A percentile compares a stretch with the other conserved stretches of the same genome.
phyloP scores from a whole-genome alignment of 2,329 filamentous ascomycete species.

The Pyricularia grisea region DNA sequence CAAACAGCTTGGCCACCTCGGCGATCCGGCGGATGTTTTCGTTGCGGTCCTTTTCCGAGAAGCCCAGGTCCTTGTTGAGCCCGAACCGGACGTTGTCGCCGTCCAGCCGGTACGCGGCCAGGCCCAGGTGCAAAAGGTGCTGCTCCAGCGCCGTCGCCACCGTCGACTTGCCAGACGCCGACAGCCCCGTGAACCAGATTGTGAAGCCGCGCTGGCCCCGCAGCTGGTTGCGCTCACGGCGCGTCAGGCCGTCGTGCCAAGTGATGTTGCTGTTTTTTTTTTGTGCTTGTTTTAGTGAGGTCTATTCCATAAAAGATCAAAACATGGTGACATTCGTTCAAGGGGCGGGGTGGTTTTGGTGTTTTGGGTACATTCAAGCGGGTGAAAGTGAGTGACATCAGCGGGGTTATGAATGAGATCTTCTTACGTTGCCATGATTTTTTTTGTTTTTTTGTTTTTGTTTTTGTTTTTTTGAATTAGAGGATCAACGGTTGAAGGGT shows the following conservation, averaged over 20 bases:
- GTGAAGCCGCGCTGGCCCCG: conserved; percentile 86
- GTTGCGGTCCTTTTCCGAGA: conserved; percentile 84
- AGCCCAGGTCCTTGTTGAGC: conserved; percentile 94
- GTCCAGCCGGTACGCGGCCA: conserved; percentile 86
- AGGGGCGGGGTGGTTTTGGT: background rate
- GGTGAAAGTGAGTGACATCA: background rate
- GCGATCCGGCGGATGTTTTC: conserved; percentile 97
- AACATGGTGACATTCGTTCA: background rate
- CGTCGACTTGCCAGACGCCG: conserved; percentile 93
- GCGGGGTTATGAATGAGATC: background rate
- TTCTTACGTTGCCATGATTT: conserved; percentile 4
- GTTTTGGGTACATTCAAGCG: background rate
- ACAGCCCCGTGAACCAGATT: conserved; percentile 96
- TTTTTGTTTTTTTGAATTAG: background rate
- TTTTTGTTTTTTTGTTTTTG: no score
- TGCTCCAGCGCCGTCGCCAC: conserved; percentile 95
- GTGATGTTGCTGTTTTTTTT: conserved; percentile 64
- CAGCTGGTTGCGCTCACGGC: conserved; percentile 62
- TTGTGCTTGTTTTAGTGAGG: background rate
- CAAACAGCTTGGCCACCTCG: conserved; percentile 95
- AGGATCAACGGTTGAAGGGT: background rate
- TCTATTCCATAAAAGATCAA: background rate
- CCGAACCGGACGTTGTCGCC: conserved; percentile 98
- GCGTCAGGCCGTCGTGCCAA: conserved; percentile 76
- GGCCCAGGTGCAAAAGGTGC: conserved; percentile 78